Conservation (phyloP, 73 alveolate species). For the Paramecium primaurelia region DNA sequence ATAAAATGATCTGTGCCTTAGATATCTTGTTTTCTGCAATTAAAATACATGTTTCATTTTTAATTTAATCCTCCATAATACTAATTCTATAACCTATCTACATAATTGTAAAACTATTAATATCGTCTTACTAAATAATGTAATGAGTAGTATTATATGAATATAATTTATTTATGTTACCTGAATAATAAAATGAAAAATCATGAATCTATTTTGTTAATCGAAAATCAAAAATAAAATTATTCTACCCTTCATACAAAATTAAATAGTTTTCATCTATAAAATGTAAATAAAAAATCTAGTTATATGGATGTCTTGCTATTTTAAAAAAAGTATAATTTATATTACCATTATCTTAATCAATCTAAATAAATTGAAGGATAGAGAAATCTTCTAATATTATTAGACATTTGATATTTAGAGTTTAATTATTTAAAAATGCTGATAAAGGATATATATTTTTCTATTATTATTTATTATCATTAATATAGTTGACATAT, state of each 20-base stretch:
- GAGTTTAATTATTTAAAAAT: not conserved
- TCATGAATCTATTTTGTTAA: too few relatives aligned
- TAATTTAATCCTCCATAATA: not conserved
- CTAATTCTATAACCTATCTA: not conserved
- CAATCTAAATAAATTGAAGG: not conserved
- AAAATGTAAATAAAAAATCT: too few relatives aligned
- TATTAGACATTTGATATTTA: not conserved
- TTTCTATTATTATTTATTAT: too few relatives aligned
- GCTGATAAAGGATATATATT: not conserved
- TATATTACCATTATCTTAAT: not conserved
- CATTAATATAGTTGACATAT: too few relatives aligned
- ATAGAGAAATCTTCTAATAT: not conserved
- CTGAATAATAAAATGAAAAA: too few relatives aligned
- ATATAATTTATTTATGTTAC: not conserved
- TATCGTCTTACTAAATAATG: too few relatives aligned
- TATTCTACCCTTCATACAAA: too few relatives aligned
- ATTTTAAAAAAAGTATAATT: too few relatives aligned
- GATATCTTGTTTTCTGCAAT: not conserved
- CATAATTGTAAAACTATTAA: not conserved
- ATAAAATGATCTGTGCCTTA: not conserved
- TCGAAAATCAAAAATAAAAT: not conserved
- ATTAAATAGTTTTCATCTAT: not conserved
- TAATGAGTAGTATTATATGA: not conserved
- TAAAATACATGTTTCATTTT: not conserved
- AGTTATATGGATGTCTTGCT: not conserved